These are phyloP conservation scores for Symbiodinium pilosum DNA, from an alignment of 73 alveolate genomes.

Conservation along the genomic window DNA sequence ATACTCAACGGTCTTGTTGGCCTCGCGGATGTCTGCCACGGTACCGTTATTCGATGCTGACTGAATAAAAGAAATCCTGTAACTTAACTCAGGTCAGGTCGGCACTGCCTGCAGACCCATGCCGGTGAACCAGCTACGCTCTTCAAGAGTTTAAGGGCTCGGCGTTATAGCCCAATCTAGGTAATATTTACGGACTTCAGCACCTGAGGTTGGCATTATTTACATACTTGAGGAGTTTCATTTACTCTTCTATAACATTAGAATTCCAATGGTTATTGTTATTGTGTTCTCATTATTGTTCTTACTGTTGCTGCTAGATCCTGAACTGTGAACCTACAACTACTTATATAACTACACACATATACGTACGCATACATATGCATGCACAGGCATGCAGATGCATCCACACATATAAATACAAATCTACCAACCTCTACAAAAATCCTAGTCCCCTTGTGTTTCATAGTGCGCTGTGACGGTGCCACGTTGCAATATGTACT, in stretches of 20 bases:
- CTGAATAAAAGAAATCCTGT: neutral
- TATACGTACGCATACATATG: neutral
- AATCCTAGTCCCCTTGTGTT: too few relatives aligned
- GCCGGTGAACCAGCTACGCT: conserved; percentile 27
- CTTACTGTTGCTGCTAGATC: too few relatives aligned
- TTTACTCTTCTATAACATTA: neutral
- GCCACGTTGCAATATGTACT: too few relatives aligned
- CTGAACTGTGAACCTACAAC: neutral
- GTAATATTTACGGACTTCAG: neutral
- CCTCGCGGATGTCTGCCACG: neutral
- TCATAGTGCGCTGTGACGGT: too few relatives aligned
- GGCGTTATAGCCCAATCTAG: neutral
- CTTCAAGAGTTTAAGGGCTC: too few relatives aligned
- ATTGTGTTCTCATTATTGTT: too few relatives aligned
- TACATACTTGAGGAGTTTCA: neutral
- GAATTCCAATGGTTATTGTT: neutral
- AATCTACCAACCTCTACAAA: too few relatives aligned
- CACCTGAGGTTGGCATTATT: neutral
- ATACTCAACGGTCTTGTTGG: conserved; percentile 9
- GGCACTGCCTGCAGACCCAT: conserved; percentile 1
- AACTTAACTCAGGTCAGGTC: neutral
- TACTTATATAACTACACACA: neutral
- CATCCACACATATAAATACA: too few relatives aligned
- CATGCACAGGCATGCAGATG: neutral
- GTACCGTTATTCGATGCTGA: neutral